A percentile compares a stretch with the other conserved stretches of the same genome.
These are phyloP conservation scores for Ceratocystis colombiana DNA, from an alignment of 2,329 filamentous ascomycete genomes.

Conservation along the genomic window DNA sequence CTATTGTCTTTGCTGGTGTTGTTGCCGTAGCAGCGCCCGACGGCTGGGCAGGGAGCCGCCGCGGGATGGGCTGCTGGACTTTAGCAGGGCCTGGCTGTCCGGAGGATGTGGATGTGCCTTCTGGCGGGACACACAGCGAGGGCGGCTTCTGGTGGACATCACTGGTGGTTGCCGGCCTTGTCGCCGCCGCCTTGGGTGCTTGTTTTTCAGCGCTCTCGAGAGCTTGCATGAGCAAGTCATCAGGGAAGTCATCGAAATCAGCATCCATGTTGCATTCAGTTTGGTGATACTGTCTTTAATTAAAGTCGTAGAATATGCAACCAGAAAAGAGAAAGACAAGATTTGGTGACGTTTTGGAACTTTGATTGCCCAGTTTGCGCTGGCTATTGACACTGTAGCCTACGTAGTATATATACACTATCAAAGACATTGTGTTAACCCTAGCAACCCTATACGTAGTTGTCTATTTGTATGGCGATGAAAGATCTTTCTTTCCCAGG, in stretches of 20 bases:
- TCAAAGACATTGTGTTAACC: neutral
- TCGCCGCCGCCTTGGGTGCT: slow-evolving; percentile 5
- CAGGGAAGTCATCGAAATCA: slow-evolving; percentile 26
- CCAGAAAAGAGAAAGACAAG: neutral
- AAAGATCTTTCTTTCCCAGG: too few relatives aligned
- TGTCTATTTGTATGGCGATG: too few relatives aligned
- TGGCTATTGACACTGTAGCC: neutral
- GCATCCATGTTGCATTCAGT: slow-evolving; percentile 23
- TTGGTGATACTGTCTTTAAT: neutral
- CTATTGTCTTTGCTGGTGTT: slow-evolving; percentile 27
- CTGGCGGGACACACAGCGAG: neutral
- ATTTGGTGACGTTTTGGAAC: neutral
- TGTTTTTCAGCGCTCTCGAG: slow-evolving; percentile 24
- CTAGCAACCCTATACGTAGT: neutral
- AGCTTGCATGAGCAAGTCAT: slow-evolving; percentile 23
- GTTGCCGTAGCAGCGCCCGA: slow-evolving; percentile 16
- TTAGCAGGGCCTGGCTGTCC: slow-evolving; percentile 25
- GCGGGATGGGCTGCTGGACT: slow-evolving; percentile 42
- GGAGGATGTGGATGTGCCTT: neutral
- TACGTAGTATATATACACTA: too few relatives aligned
- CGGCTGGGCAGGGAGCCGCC: slow-evolving; percentile 43
- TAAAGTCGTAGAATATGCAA: too few relatives aligned
- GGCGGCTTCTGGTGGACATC: neutral
- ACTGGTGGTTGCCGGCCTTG: slow-evolving; percentile 10
- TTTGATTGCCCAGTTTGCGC: slow-evolving; percentile 12